Evolutionary conservation across 208 protist genomes (phyloP), one percentile per base, ranked within the genome.

Genomic region (Naegleria lovaniensis): DNA sequence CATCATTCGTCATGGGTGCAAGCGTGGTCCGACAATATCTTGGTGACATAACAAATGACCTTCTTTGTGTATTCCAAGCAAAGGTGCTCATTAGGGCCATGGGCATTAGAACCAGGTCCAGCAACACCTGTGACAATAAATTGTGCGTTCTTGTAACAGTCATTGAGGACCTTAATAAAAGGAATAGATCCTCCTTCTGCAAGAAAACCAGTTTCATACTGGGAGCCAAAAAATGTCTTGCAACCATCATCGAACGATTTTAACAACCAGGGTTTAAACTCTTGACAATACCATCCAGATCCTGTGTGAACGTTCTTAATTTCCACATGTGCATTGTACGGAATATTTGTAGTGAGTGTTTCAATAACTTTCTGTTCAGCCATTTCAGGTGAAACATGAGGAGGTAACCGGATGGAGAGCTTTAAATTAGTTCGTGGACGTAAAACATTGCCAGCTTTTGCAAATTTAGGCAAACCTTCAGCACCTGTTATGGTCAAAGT

Each of bases 11-110:
- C 16, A 22, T 85, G 39, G 15, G 39, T 16, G 5, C 36, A 58
- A 58, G 5, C 41, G 58, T 88, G 84, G 38, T 88, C 41, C 22
- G 39, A 22, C 7, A 88, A 58, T 7, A 98, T 90, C 79, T 95
- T 94, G 0, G 95, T 88, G 0, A 99, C 94, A 83, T 92, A 94
- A 85, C 88, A 87, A 25, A 95, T 98, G 15, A 99, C 3, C 58
- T 96, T 95, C 93, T 98, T 98, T 13, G 92, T 93, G 88, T 95
- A 98, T 6, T 92, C 86, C 76, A 99, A 94, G 91, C 98, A 93
- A 13, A 98, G 91, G 91, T 98, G 98, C 93, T 99, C 97, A 92
- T 99, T 98, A 33, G 97, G 97, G 39, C 97, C 97, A 91, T 99
- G 97, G 29, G 96, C 96, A 92, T 98, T 98, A 91, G 94, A 96